A percentile compares a stretch with the other conserved stretches of the same genome.
These are phyloP conservation scores for Condylostoma magnum DNA, from an alignment of 169 alveolate genomes.

Conservation along the genomic window DNA sequence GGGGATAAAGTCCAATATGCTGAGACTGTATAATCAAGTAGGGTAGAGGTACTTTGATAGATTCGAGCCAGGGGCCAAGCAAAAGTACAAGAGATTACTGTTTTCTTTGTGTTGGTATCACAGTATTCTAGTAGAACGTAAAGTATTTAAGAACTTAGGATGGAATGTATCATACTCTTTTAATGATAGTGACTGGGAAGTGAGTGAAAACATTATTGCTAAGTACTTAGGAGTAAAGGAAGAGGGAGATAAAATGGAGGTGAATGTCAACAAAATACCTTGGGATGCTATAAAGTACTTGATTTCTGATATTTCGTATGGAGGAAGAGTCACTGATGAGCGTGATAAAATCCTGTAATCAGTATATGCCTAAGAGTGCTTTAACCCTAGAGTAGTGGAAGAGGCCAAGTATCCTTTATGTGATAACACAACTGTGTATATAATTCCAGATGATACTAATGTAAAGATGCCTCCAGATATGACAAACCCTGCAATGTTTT, in stretches of 20 bases:
- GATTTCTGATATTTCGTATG: conserved; percentile 94
- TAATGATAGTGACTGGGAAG: conserved; percentile 91
- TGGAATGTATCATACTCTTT: conserved; percentile 91
- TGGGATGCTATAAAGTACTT: conserved; percentile 93
- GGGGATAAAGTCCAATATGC: conserved; percentile 89
- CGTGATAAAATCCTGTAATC: conserved; percentile 88
- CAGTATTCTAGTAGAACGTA: conserved; percentile 84
- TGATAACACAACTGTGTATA: conserved; percentile 35
- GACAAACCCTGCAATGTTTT: conserved; percentile 24
- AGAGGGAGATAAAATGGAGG: conserved; percentile 49
- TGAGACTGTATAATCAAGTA: conserved; percentile 85
- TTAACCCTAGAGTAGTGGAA: conserved; percentile 75
- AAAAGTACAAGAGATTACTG: conserved; percentile 77
- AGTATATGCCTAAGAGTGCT: conserved; percentile 86
- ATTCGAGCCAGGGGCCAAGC: conserved; percentile 58
- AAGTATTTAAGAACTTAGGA: conserved; percentile 89
- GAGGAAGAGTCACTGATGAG: conserved; percentile 95
- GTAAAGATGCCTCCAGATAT: conserved; percentile 16
- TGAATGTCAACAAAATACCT: conserved; percentile 77
- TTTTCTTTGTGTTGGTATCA: conserved; percentile 92
- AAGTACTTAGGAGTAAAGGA: conserved; percentile 84
- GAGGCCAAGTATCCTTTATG: conserved; percentile 40
- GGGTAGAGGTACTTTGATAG: conserved; percentile 73
- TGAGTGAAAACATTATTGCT: conserved; percentile 88
- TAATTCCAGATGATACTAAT: conserved; percentile 76